These are phyloP conservation scores for Glonium stellatum DNA, from an alignment of 495 filamentous ascomycete genomes.

Conservation along the genomic window DNA sequence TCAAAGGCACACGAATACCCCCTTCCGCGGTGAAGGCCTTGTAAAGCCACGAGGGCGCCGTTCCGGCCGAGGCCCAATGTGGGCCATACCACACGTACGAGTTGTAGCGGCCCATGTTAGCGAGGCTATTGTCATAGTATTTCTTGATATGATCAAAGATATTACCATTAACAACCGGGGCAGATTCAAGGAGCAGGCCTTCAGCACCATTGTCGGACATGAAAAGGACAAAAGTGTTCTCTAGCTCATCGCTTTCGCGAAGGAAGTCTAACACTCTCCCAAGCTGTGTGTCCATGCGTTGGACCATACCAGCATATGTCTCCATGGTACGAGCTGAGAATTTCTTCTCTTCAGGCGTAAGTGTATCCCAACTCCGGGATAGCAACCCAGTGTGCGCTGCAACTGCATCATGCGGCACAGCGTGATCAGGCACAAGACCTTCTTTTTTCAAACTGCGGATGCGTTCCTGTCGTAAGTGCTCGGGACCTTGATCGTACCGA, in stretches of 20 bases:
- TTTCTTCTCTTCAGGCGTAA: conserved; percentile 42
- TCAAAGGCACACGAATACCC: conserved; percentile 48
- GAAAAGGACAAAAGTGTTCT: conserved; percentile 56
- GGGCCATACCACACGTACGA: conserved; percentile 58
- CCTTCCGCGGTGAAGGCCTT: conserved; percentile 53
- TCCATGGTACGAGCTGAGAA: conserved; percentile 50
- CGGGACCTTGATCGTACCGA: conserved; percentile 51
- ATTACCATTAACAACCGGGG: conserved; percentile 42
- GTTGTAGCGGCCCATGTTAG: conserved; percentile 52
- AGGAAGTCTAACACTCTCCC: conserved; percentile 49
- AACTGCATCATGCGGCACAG: conserved; percentile 48
- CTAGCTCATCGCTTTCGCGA: conserved; percentile 46
- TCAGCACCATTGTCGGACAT: conserved; percentile 59
- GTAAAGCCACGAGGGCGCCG: conserved; percentile 50
- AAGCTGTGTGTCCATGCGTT: conserved; percentile 51
- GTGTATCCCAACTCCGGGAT: conserved; percentile 44
- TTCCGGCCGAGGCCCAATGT: conserved; percentile 54
- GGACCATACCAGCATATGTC: conserved; percentile 54
- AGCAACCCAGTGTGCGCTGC: conserved; percentile 35
- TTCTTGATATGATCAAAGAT: conserved; percentile 47
- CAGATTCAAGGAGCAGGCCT: conserved; percentile 49
- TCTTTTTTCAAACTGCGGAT: conserved; percentile 46
- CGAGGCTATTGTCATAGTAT: conserved; percentile 53
- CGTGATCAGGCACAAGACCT: conserved; percentile 46
- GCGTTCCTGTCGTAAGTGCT: conserved; percentile 46